Evolutionary conservation across 139 green algal species (phyloP).

Genomic region (Chloropicon primus): DNA sequence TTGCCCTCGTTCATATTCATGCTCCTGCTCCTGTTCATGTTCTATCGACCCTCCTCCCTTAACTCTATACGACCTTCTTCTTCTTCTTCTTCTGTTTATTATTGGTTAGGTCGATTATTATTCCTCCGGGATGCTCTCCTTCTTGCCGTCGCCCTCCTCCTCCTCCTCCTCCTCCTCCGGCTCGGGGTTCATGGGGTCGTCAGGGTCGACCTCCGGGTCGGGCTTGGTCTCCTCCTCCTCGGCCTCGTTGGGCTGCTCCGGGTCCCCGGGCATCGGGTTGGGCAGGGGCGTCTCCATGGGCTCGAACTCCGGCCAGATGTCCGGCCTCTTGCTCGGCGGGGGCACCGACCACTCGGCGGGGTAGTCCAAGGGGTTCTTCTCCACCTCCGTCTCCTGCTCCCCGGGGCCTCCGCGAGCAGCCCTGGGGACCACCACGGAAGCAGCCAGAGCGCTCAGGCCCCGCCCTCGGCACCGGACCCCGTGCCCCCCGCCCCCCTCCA

Average conservation of each 20-base stretch:
- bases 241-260: not conserved
- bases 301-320: conserved; percentile 90
- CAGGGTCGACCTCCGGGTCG: conserved; percentile 36
- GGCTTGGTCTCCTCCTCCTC: conserved; percentile 19
- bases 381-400: not conserved
- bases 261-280: conserved; percentile 34
- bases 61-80: too few species aligned
- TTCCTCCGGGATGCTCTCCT: not conserved
- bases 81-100: too few species aligned
- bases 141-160: conserved; percentile 17
- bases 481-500: too few species aligned
- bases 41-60: too few species aligned
- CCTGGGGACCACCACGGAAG: too few species aligned
- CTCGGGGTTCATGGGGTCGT: conserved; percentile 82
- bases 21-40: too few species aligned
- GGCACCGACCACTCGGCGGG: conserved; percentile 71
- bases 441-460: too few species aligned
- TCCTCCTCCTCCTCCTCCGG: conserved; percentile 75
- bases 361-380: not conserved
- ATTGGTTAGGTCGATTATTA: too few species aligned
- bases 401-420: too few species aligned
- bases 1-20: too few species aligned
- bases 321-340: conserved; percentile 64
- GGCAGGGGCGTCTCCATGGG: conserved; percentile 63
- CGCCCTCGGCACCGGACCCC: too few species aligned